Evolutionary conservation across 2,329 filamentous ascomycete genomes (phyloP).

Genomic region (Xylaria sp.): DNA sequence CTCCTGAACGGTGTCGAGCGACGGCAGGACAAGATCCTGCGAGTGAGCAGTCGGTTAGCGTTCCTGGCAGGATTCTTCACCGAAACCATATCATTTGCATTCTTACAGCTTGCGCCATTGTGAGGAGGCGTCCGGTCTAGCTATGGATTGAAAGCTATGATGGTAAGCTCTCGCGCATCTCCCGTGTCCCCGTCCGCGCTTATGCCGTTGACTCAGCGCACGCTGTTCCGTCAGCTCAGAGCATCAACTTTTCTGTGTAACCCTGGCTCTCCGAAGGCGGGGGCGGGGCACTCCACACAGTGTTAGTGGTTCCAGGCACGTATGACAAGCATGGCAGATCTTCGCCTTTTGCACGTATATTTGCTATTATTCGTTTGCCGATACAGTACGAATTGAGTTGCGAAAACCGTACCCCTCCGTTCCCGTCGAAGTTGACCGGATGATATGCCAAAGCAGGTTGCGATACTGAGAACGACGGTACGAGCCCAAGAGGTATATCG

Average conservation of each 20-base stretch:
- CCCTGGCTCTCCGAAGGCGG: background rate
- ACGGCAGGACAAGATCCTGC: conserved; percentile 48
- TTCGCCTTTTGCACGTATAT: background rate
- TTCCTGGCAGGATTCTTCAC: conserved; percentile 13
- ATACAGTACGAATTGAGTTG: background rate
- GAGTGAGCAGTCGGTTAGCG: conserved; percentile 9
- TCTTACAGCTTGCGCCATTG: conserved; percentile 34
- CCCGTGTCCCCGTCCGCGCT: background rate
- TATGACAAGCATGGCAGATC: background rate
- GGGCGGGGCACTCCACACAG: background rate
- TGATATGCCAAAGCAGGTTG: too few relatives aligned
- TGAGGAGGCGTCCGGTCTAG: conserved; percentile 10
- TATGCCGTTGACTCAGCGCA: too few relatives aligned
- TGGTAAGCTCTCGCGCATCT: conserved; percentile 3
- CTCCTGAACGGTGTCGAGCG: conserved; percentile 50
- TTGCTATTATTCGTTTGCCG: background rate
- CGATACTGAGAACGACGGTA: too few relatives aligned
- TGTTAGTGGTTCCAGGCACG: background rate
- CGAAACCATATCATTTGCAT: background rate
- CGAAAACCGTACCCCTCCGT: background rate
- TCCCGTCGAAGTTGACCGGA: too few relatives aligned
- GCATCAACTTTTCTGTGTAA: background rate
- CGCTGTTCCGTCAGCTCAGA: background rate
- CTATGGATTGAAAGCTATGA: background rate
- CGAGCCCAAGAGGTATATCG: too few relatives aligned